Base-by-base conservation (phyloP, 1,284 basidiomycete species). In the Pyrrhoderma noxium region DNA sequence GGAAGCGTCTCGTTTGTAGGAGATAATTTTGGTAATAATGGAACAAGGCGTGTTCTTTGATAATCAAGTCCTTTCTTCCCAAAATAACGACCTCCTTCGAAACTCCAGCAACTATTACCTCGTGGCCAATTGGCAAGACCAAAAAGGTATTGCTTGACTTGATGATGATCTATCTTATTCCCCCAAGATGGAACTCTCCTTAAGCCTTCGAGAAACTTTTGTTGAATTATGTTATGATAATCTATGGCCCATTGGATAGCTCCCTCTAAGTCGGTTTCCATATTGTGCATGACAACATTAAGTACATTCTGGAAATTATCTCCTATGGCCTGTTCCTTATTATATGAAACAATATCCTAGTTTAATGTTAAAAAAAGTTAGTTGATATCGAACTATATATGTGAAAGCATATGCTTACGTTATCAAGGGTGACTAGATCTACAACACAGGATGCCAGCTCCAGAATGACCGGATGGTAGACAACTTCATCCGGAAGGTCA, bases 341-440 rank as follows among this genome's bases (percentile, higher is more conserved):
- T 80, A 62, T 77, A 81, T 0, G 80, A 81, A 59, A 76, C 79
- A 27, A 81, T 74, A 54, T 81, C 79, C 79, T 81, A 31, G 5
- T 11, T 31, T 5, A 5, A 31, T 11, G 27, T 31, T 31, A 5
- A 31, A 5, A 31, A 31, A 31, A 31, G 11, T 31, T 31, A 5
- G 11, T 5, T 5, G 27, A 11, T 31, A n/a, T n/a, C n/a, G n/a
- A n/a, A n/a, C n/a, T n/a, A n/a, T n/a, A n/a, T n/a, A n/a, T n/a
- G n/a, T 31, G 27, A 5, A 31, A 31, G 27, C 27, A 31, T 31
- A 5, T 31, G 27, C 69, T 59, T 61, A 80, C 79, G 60, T 81
- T 81, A 25, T 76, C 77, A 76, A 79, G 78, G 35, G 74, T 75
- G 38, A 80, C 72, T 44, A 82, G 67, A 53, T 82, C 80, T 54